Evolutionary conservation across 2,329 filamentous ascomycete genomes (phyloP), one percentile per base, ranked within the genome.

Genomic region (Zalaria obscura): DNA sequence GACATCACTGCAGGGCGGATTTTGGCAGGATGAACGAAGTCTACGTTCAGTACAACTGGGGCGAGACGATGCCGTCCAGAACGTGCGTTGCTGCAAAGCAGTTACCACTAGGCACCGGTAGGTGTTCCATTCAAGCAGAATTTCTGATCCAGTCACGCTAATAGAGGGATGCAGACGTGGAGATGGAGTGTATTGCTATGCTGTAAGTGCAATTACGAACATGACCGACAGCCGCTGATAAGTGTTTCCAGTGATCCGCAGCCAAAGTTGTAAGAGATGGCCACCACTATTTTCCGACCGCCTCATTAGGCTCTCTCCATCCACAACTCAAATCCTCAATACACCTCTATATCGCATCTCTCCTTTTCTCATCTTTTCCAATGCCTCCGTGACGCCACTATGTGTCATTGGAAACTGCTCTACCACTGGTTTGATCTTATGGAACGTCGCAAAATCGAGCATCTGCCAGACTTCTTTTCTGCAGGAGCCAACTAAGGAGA

Each of bases 1-100:
- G 2, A 18, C 18, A 18, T 18, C 18, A 18, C 18, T 32, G n/a
- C 3, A 32, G 29, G 29, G n/a, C 7, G 29, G 29, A 82, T 55
- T 83, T 81, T 53, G 68, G 64, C 0, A 61, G 64, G 6, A 70
- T 78, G 61, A 77, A 76, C 46, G 67, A 70, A 45, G 71, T 65
- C 3, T 78, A 75, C 43, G 48, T 39, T 33, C 45, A 45, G 40
- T 60, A 58, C 35, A 18, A 18, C 18, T 57, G 53, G 48, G 56
- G 53, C 6, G 52, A 55, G 27, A 43, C 46, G 10, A 56, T 60
- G 48, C 56, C 55, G 9, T 53, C 60, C 33, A 45, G 57, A 39
- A 59, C 55, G 29, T 32, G 29, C n/a, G 29, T 32, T 7, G 29
- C 29, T n/a, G 29, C 29, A 7, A 32, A 32, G 29, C 29, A 32